Conservation (phyloP, 129 eudicot species). For the Chrysanthemum seticuspe region DNA sequence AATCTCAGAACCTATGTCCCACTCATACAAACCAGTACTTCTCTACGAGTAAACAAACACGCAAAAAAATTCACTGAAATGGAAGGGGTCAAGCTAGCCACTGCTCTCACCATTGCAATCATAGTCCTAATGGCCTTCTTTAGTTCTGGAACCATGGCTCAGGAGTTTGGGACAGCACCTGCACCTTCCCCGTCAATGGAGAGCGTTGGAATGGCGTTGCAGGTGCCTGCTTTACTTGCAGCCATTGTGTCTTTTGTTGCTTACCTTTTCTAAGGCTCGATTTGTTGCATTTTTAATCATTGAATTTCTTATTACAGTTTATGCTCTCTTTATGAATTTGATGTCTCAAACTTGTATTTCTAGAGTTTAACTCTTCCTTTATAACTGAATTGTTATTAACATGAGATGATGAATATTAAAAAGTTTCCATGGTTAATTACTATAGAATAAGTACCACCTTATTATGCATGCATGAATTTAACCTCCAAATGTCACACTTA, state of each 20-base stretch:
- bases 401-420: constrained; percentile 17
- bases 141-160: constrained; percentile 28
- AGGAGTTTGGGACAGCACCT: constrained; percentile 36
- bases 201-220: constrained; percentile 37
- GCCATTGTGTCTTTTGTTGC: constrained; percentile 36
- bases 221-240: constrained; percentile 36
- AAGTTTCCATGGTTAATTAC: background rate
- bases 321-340: background rate
- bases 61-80: constrained; percentile 14
- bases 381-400: background rate
- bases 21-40: constrained; percentile 12
- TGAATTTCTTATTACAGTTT: background rate
- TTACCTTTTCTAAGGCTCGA: constrained; percentile 27
- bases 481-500: no score
- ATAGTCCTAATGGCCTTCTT: constrained; percentile 29
- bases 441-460: background rate
- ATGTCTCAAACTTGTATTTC: constrained; percentile 13
- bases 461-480: background rate
- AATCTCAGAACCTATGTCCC: background rate
- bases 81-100: constrained; percentile 38
- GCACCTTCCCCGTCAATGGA: constrained; percentile 54
- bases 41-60: background rate
- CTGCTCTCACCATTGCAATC: constrained; percentile 25
- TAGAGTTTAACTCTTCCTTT: constrained; percentile 12
- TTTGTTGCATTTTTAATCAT: background rate